A percentile compares a stretch with the other conserved stretches of the same genome.
phyloP scores from a whole-genome alignment of 805 yeast species.

The Yarrowia hollandica region DNA sequence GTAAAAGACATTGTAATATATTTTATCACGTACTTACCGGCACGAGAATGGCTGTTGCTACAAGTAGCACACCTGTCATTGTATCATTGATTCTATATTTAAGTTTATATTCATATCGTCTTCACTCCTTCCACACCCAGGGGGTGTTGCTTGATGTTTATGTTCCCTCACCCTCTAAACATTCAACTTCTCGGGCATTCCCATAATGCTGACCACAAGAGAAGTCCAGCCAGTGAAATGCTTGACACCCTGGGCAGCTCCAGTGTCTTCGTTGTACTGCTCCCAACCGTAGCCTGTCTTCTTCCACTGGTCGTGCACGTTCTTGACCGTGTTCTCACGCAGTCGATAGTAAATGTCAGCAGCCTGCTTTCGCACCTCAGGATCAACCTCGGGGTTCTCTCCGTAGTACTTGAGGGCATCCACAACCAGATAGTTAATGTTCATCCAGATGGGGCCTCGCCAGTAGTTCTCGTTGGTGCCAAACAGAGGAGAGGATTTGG shows the following conservation, averaged over 20 bases:
- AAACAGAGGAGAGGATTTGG: constrained; percentile 63
- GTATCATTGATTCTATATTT: constrained; percentile 12
- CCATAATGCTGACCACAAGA: constrained; percentile 74
- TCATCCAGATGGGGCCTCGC: constrained; percentile 94
- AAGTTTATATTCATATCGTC: not conserved
- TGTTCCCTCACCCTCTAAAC: not conserved
- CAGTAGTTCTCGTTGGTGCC: constrained; percentile 88
- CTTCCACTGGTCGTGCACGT: constrained; percentile 67
- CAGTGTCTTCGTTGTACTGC: constrained; percentile 77
- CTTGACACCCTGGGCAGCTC: constrained; percentile 76
- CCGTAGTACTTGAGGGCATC: constrained; percentile 66
- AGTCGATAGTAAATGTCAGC: constrained; percentile 56
- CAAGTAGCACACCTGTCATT: too few relatives aligned
- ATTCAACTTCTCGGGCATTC: constrained; percentile 59
- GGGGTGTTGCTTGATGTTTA: not conserved
- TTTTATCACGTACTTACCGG: too few relatives aligned
- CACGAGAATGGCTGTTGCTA: too few relatives aligned
- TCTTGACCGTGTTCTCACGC: constrained; percentile 65
- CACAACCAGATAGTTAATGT: constrained; percentile 79
- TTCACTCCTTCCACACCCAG: too few relatives aligned
- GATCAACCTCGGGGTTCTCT: constrained; percentile 39
- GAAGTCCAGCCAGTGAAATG: constrained; percentile 96
- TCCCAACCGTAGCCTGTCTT: constrained; percentile 86
- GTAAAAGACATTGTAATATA: constrained; percentile 17
- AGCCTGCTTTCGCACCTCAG: constrained; percentile 45